Evolutionary conservation across 371 early-diverging fungal species (phyloP).

Genomic region (Mucor saturninus): DNA sequence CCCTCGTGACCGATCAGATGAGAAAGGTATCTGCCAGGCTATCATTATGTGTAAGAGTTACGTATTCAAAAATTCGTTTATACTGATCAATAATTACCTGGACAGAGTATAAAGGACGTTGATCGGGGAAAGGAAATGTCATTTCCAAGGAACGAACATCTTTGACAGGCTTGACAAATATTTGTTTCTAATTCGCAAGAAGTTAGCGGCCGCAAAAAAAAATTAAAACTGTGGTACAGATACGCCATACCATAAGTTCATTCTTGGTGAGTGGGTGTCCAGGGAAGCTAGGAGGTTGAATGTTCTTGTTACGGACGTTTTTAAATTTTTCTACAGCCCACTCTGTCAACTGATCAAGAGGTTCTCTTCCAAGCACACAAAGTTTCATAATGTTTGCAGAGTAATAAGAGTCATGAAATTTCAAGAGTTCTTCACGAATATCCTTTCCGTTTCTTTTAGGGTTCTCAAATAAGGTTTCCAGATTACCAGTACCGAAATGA

Average conservation of each 20-base stretch:
- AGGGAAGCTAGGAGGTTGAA: constrained; percentile 70
- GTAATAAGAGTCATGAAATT: constrained; percentile 89
- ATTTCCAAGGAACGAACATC: constrained; percentile 78
- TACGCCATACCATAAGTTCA: constrained; percentile 64
- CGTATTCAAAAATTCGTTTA: too few relatives aligned
- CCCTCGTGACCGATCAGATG: constrained; percentile 87
- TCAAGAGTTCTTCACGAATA: constrained; percentile 82
- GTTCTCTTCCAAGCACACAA: constrained; percentile 89
- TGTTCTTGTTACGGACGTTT: constrained; percentile 71
- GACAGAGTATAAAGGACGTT: constrained; percentile 57
- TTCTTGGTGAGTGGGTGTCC: constrained; percentile 79
- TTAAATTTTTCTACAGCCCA: constrained; percentile 82
- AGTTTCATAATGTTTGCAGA: constrained; percentile 95
- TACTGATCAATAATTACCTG: constrained; percentile 41
- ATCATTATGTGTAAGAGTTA: background rate
- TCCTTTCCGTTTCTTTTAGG: constrained; percentile 77
- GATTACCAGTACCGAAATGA: constrained; percentile 86
- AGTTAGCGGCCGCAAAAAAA: background rate
- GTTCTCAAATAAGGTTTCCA: constrained; percentile 81
- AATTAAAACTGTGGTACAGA: background rate
- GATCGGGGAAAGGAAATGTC: constrained; percentile 89
- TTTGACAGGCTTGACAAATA: constrained; percentile 84
- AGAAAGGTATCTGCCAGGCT: constrained; percentile 76
- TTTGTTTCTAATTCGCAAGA: constrained; percentile 55
- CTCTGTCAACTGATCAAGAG: constrained; percentile 80